Base-by-base conservation (phyloP, 306 rosid species). In the Pachyrhizus erosus region DNA sequence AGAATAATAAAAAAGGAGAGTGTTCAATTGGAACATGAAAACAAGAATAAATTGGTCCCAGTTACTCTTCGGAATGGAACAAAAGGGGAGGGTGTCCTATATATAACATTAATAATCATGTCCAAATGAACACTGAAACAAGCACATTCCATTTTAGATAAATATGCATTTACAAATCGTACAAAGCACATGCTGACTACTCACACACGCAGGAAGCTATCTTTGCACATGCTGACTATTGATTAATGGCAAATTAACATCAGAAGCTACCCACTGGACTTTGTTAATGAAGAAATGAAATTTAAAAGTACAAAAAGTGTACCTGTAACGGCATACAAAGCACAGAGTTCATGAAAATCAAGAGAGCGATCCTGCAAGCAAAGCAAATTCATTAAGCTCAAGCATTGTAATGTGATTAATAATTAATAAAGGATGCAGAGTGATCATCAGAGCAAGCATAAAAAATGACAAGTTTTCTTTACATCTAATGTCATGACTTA, bases 291-390 rank as follows among this genome's bases (percentile, higher is more conserved):
- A 6, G 31, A 52, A 54, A 62, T 39, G 20, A 77, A 61, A 54
- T 17, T 62, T 23, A 14, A 69, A 74, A 51, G 57, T 76, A 29
- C 65, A 77, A 29, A 81, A 82, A 69, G 18, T 67, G 83, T 94
- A 94, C 98, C 98, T 0, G 98, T 94, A 34, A 92, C 90, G 78
- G 94, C 94, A 61, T 94, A 94, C 31, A 92, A 90, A 60, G 95
- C 97, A 80, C 92, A 92, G 9, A 94, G 83, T 51, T 83, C 89
- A 17, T 77, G 81, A 70, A 94, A 94, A 84, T 94, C 95, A 15
- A 94, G 97, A 70, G 97, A 94, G 24, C 95, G 91, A 81, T 94
- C 98, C 98, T 94, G 98, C 76, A 76, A 42, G 68, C 51, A 82
- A 18, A 75, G 67, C 31, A 69, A 58, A 57, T 68, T 67, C 13